Conservation (phyloP, 2,329 filamentous ascomycete species). For the Malbranchea zuffiana region DNA sequence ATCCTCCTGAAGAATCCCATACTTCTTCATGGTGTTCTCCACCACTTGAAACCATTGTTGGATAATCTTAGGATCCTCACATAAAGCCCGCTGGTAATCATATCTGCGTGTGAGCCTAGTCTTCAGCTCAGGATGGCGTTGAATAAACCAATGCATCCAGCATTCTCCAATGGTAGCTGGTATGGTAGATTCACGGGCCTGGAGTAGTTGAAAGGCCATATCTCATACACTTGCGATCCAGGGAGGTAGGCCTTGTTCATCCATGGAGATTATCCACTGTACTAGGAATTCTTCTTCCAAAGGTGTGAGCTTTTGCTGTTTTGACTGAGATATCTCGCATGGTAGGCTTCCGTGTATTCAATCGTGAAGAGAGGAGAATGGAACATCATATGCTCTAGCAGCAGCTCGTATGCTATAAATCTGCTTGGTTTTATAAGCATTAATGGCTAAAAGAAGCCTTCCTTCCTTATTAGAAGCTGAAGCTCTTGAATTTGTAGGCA, state of each 20-base stretch:
- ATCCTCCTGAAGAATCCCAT: conserved; percentile 8
- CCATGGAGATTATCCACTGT: neutral
- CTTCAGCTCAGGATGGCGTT: conserved; percentile 1
- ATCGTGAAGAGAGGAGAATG: neutral
- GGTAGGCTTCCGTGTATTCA: neutral
- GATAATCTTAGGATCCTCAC: no score
- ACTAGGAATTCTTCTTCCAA: neutral
- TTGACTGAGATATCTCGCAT: neutral
- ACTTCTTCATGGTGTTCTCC: conserved; percentile 3
- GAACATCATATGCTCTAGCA: no score
- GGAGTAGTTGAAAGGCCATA: neutral
- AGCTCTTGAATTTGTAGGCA: no score
- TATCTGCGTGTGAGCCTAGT: no score
- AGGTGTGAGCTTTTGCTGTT: neutral
- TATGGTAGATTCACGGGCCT: neutral
- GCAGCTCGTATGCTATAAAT: no score
- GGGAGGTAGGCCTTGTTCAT: no score
- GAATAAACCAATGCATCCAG: no score
- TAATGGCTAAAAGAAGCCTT: no score
- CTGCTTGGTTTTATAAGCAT: no score
- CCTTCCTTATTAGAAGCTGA: no score
- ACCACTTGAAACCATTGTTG: neutral
- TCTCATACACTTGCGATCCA: neutral
- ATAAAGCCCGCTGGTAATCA: no score
- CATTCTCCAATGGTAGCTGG: neutral